Evolutionary conservation across 2,329 filamentous ascomycete genomes (phyloP), one percentile per base, ranked within the genome.

Genomic region (Aspergillus costaricaensis): DNA sequence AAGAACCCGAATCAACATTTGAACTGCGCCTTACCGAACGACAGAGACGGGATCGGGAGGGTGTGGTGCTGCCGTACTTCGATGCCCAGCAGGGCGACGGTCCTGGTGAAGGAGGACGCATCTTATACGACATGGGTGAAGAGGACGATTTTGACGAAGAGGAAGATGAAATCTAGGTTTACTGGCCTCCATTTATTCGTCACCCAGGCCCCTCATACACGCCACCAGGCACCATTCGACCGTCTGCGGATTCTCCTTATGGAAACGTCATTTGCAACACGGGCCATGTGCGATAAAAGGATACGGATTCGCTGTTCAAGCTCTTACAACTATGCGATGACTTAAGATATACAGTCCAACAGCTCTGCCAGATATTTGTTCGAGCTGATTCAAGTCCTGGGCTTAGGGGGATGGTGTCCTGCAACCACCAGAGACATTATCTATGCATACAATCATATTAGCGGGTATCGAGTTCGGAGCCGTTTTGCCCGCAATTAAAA

Each of bases 111-210:
- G 94, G 95, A 4, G 95, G 95, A 0, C 85, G 94, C 62, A 99
- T 99, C 66, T 73, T 99, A 70, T 99, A 99, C 74, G 94, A 98
- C 68, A 96, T 98, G 91, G 94, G 93, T 1, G 86, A 88, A 64
- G 95, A 98, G 79, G 95, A 99, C 76, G 92, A 98, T 74, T 98
- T 97, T 78, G 93, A 96, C 68, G 93, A 96, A 61, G 92, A 96
- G 72, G 92, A 97, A 71, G 93, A 97, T 78, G 93, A 97, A 78
- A 92, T 94, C 66, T 93, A 74, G 77, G 41, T 23, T 9, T 12
- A 47, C 47, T 17, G n/a, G 9, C 39, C 6, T 21, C 39, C 5
- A 27, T 15, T 9, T 23, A 25, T 17, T 44, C 7, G 19, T 3
- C 36, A 27, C 25, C 19, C 14, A 25, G 25, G 15, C 12, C 25